Percentiles rank a stretch among this genome's conserved stretches.
phyloP scores from a whole-genome alignment of 164 flowering plant species.

The Piper betle region DNA sequence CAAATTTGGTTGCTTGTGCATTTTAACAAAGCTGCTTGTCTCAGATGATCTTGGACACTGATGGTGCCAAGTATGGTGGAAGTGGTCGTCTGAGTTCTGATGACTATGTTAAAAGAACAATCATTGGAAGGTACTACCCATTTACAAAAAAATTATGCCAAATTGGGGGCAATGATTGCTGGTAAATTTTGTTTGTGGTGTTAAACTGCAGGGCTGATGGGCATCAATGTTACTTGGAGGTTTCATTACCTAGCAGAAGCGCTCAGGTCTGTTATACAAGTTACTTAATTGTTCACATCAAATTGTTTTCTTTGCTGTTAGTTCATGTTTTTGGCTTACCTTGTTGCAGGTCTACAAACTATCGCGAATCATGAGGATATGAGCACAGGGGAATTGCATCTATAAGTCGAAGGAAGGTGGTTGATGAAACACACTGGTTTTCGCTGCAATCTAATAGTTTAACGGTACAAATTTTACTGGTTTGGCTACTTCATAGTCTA shows the following conservation, averaged over 20 bases:
- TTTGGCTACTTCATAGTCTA: too few relatives aligned
- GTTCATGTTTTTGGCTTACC: too few relatives aligned
- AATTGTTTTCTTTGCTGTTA: too few relatives aligned
- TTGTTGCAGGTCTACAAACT: background rate
- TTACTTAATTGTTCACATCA: too few relatives aligned
- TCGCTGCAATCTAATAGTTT: too few relatives aligned
- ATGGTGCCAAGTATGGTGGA: conserved; percentile 75
- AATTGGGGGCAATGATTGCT: too few relatives aligned
- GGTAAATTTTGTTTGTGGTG: too few relatives aligned
- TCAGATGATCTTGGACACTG: conserved; percentile 68
- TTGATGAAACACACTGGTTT: too few relatives aligned
- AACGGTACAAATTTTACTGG: too few relatives aligned
- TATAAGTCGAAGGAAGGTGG: background rate
- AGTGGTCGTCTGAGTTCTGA: conserved; percentile 34
- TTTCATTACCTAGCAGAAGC: conserved; percentile 5
- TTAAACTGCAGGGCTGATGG: conserved; percentile 5
- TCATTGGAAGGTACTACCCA: conserved; percentile 5
- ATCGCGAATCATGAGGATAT: conserved; percentile 6
- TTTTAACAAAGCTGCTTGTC: background rate
- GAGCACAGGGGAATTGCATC: background rate
- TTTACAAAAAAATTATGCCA: background rate
- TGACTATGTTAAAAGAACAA: conserved; percentile 7
- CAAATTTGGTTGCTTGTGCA: background rate
- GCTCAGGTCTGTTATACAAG: conserved; percentile 3
- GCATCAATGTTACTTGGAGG: conserved; percentile 6